phyloP scores from a whole-genome alignment of 1,139 yeast species.

The Pichia sp. region DNA sequence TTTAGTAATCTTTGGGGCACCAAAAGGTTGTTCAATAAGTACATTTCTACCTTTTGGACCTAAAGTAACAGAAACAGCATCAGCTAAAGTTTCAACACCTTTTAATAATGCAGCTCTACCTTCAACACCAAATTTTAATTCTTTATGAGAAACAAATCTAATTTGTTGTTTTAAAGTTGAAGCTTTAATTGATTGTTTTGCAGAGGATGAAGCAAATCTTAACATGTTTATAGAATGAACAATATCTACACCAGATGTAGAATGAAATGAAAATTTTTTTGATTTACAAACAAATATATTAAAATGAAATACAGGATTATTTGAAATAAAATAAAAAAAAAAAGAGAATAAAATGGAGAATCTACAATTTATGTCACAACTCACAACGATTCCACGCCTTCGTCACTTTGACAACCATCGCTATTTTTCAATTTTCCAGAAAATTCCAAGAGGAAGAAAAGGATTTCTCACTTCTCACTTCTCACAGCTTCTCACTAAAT shows the following conservation, averaged over 20 bases:
- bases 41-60: constrained; percentile 99
- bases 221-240: constrained; percentile 35
- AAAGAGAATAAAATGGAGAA: background rate
- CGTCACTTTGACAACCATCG: too few species aligned
- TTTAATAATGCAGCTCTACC: constrained; percentile 94
- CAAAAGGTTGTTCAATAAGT: constrained; percentile 93
- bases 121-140: constrained; percentile 95
- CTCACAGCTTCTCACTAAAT: too few species aligned
- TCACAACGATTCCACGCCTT: too few species aligned
- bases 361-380: background rate
- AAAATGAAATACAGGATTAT: background rate
- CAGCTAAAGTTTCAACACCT: constrained; percentile 96
- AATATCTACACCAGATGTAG: background rate
- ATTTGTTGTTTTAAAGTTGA: constrained; percentile 30
- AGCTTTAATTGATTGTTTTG: constrained; percentile 31
- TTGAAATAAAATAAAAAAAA: background rate
- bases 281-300: background rate
- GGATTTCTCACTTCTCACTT: too few species aligned
- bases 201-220: constrained; percentile 47
- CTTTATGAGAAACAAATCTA: constrained; percentile 79
- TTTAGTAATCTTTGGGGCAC: constrained; percentile 97
- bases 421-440: too few species aligned
- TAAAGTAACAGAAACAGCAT: constrained; percentile 93
- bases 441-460: too few species aligned
- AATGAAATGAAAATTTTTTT: background rate